These are phyloP conservation scores for Cercospora sp. DNA, from an alignment of 2,329 filamentous ascomycete species.

Conservation along the genomic window DNA sequence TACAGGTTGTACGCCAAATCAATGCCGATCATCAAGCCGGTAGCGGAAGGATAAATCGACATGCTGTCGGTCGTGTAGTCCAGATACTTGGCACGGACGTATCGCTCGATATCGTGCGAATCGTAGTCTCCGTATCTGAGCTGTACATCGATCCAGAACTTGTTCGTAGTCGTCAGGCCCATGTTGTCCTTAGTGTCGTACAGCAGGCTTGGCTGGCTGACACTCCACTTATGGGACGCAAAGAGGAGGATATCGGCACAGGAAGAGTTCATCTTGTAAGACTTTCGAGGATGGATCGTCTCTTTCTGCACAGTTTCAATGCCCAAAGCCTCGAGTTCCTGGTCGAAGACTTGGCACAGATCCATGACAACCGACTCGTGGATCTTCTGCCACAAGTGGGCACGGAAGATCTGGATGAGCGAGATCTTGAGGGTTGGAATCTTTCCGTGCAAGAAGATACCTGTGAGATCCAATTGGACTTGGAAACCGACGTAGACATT, in stretches of 20 bases:
- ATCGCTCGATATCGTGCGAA: constrained; percentile 97
- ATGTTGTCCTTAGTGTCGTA: constrained; percentile 97
- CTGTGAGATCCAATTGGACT: constrained; percentile 93
- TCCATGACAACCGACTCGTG: constrained; percentile 99
- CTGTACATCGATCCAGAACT: constrained; percentile 98
- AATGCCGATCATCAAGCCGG: constrained; percentile 95
- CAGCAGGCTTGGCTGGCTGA: constrained; percentile 86
- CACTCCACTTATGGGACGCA: constrained; percentile 98
- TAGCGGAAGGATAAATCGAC: constrained; percentile 96
- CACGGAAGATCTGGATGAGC: constrained; percentile 97
- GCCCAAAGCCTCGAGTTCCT: constrained; percentile 90
- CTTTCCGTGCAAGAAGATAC: constrained; percentile 98
- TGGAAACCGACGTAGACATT: constrained; percentile 99
- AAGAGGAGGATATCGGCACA: constrained; percentile 97
- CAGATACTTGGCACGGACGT: constrained; percentile 95
- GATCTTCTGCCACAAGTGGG: constrained; percentile 99
- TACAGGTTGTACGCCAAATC: constrained; percentile 98
- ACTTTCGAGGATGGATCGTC: constrained; percentile 97
- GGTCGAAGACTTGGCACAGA: constrained; percentile 96
- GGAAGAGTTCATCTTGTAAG: constrained; percentile 99
- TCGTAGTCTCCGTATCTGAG: constrained; percentile 97
- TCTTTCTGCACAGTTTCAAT: constrained; percentile 99
- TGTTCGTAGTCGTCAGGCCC: constrained; percentile 91
- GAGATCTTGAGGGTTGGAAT: constrained; percentile 98
- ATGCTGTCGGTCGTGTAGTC: constrained; percentile 99